These are phyloP conservation scores for Penicillium cinerascens DNA, from an alignment of 495 filamentous ascomycete genomes.

Conservation along the genomic window DNA sequence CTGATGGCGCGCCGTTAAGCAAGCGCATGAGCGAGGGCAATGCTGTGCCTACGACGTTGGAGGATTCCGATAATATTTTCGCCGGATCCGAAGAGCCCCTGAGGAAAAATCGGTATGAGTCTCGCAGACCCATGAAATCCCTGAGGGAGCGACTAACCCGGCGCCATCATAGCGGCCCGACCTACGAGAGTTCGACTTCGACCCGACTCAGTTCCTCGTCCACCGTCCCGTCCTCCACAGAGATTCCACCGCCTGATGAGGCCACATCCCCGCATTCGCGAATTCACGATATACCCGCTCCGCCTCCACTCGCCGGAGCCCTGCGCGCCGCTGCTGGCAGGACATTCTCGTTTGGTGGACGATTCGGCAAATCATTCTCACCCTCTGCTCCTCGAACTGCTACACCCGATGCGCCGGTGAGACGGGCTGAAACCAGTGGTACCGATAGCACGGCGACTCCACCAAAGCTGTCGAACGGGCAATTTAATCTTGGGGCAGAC, in stretches of 20 bases:
- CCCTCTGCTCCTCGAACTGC: constrained; percentile 38
- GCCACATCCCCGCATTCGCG: constrained; percentile 48
- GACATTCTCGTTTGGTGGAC: constrained; percentile 67
- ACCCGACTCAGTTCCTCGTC: constrained; percentile 68
- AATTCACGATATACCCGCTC: constrained; percentile 54
- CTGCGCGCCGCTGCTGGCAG: constrained; percentile 66
- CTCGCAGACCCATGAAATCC: constrained; percentile 16
- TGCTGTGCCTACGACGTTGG: constrained; percentile 41
- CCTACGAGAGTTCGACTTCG: constrained; percentile 60
- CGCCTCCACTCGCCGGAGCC: constrained; percentile 47
- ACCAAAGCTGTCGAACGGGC: constrained; percentile 59
- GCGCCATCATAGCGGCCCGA: constrained; percentile 59
- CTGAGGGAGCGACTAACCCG: constrained; percentile 32
- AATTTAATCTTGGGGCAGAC: constrained; percentile 38
- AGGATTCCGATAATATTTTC: constrained; percentile 52
- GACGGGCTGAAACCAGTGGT: constrained; percentile 53
- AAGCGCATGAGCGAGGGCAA: constrained; percentile 38
- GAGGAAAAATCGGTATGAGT: constrained; percentile 41
- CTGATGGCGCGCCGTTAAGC: constrained; percentile 44
- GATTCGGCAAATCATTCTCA: constrained; percentile 39
- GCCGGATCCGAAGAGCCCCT: constrained; percentile 32
- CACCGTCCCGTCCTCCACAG: constrained; percentile 69
- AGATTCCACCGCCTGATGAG: constrained; percentile 55
- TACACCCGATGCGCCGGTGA: constrained; percentile 35
- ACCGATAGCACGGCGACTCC: constrained; percentile 66